phyloP scores from a whole-genome alignment of 2,329 filamentous ascomycete species.

The Hymenoscyphus infarciens region DNA sequence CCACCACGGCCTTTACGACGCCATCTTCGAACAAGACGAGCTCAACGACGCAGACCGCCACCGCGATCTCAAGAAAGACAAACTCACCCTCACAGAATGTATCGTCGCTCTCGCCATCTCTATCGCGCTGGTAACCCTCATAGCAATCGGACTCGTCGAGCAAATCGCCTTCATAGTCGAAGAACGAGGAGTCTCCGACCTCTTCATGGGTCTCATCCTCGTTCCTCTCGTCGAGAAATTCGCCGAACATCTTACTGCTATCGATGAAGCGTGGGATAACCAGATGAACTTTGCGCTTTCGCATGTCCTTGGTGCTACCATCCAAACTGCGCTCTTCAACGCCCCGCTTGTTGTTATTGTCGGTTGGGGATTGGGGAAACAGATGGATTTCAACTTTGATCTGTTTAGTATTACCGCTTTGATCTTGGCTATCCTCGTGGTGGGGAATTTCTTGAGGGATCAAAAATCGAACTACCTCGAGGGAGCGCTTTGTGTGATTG shows the following conservation, averaged over 20 bases:
- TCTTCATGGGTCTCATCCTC: slow-evolving; percentile 69
- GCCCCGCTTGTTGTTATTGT: slow-evolving; percentile 79
- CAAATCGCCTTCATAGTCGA: slow-evolving; percentile 63
- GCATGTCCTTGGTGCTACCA: slow-evolving; percentile 80
- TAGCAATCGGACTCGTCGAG: slow-evolving; percentile 69
- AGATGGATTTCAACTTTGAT: slow-evolving; percentile 80
- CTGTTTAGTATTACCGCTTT: slow-evolving; percentile 80
- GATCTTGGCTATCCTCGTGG: slow-evolving; percentile 78
- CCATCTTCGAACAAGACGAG: slow-evolving; percentile 69
- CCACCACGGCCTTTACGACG: slow-evolving; percentile 73
- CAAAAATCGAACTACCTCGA: slow-evolving; percentile 90
- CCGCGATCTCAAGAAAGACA: slow-evolving; percentile 56
- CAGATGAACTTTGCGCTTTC: slow-evolving; percentile 81
- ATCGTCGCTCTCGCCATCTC: slow-evolving; percentile 61
- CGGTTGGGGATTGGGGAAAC: slow-evolving; percentile 69
- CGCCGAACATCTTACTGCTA: slow-evolving; percentile 77
- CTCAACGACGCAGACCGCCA: slow-evolving; percentile 60
- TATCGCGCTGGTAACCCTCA: slow-evolving; percentile 66
- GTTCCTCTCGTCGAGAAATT: slow-evolving; percentile 82
- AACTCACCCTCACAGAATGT: slow-evolving; percentile 73
- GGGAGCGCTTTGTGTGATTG: slow-evolving; percentile 74
- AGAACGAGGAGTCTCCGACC: slow-evolving; percentile 49
- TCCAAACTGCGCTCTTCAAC: slow-evolving; percentile 88
- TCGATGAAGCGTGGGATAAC: slow-evolving; percentile 81
- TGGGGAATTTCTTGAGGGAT: slow-evolving; percentile 83